Evolutionary conservation across 805 yeast genomes (phyloP).

Genomic region (Kodamaea lidongshanica): DNA sequence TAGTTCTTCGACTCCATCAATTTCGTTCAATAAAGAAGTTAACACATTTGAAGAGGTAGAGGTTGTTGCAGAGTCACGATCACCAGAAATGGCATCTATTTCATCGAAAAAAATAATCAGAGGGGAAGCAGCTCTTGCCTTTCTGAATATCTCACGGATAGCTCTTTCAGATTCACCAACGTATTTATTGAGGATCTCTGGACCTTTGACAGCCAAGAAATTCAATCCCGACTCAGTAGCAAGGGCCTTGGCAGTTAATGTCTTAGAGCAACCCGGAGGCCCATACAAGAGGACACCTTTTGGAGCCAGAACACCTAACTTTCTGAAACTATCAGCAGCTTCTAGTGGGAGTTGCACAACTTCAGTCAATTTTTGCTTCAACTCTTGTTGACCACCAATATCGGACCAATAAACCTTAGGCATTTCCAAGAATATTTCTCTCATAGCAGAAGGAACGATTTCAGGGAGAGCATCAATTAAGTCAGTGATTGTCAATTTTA

Average conservation of each 20-base stretch:
- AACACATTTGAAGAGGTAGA: slow-evolving; percentile 78
- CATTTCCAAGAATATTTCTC: slow-evolving; percentile 89
- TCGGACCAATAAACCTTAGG: slow-evolving; percentile 92
- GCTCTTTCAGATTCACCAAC: slow-evolving; percentile 95
- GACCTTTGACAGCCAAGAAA: slow-evolving; percentile 93
- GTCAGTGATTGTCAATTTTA: slow-evolving; percentile 50
- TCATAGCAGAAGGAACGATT: slow-evolving; percentile 95
- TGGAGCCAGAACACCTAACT: slow-evolving; percentile 83
- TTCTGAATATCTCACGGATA: slow-evolving; percentile 85
- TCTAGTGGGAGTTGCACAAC: slow-evolving; percentile 89
- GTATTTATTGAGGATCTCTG: slow-evolving; percentile 89
- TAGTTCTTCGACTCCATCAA: slow-evolving; percentile 94
- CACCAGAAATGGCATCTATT: slow-evolving; percentile 85
- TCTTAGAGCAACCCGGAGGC: slow-evolving; percentile 97
- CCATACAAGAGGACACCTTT: slow-evolving; percentile 91
- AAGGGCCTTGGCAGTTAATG: slow-evolving; percentile 88
- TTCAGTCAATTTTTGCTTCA: slow-evolving; percentile 77
- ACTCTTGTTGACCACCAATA: slow-evolving; percentile 88
- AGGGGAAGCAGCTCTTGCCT: slow-evolving; percentile 93
- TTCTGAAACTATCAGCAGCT: slow-evolving; percentile 68
- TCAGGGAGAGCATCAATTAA: slow-evolving; percentile 67
- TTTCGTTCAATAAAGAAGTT: slow-evolving; percentile 86
- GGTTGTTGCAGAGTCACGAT: slow-evolving; percentile 59
- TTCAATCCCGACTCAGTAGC: slow-evolving; percentile 95
- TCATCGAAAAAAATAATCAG: slow-evolving; percentile 94